Evolutionary conservation across 441 rosid species (phyloP).

Genomic region (Gossypium schwendimanii): DNA sequence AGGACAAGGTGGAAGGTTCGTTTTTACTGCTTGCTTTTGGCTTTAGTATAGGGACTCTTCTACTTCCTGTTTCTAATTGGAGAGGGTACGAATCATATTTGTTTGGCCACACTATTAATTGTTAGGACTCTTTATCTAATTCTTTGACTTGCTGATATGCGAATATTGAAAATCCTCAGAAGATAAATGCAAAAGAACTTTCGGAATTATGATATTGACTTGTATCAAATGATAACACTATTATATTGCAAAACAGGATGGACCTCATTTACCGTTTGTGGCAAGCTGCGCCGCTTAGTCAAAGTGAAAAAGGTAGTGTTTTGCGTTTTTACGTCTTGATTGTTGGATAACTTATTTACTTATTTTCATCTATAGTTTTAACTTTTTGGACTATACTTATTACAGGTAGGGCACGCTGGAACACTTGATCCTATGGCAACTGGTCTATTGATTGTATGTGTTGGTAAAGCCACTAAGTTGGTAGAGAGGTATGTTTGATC

Average conservation of each 20-base stretch:
- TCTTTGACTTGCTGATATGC: slow-evolving; percentile 1
- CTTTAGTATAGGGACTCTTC: not conserved
- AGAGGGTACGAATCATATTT: not conserved
- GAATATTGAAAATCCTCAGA: not conserved
- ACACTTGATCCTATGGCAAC: slow-evolving; percentile 99
- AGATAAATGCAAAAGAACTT: slow-evolving; percentile 1
- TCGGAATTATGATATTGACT: not conserved
- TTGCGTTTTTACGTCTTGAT: slow-evolving; percentile 8
- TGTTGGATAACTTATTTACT: not conserved
- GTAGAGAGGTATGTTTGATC: slow-evolving; percentile 61
- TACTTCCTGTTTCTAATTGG: not conserved
- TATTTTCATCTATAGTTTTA: not conserved
- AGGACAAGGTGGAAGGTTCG: not conserved
- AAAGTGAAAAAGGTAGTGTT: slow-evolving; percentile 75
- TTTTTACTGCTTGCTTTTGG: not conserved
- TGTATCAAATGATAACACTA: slow-evolving; percentile 11
- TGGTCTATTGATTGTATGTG: slow-evolving; percentile 80
- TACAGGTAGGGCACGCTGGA: slow-evolving; percentile 94
- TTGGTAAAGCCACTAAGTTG: slow-evolving; percentile 85
- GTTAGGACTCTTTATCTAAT: not conserved
- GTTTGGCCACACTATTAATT: not conserved
- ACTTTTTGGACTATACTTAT: slow-evolving; percentile 12
- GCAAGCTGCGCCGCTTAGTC: slow-evolving; percentile 82
- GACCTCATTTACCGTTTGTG: slow-evolving; percentile 97
- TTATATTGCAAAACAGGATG: slow-evolving; percentile 47